These are phyloP conservation scores for Vitellaria paradoxa DNA, from an alignment of 179 eudicot species.

Conservation along the genomic window DNA sequence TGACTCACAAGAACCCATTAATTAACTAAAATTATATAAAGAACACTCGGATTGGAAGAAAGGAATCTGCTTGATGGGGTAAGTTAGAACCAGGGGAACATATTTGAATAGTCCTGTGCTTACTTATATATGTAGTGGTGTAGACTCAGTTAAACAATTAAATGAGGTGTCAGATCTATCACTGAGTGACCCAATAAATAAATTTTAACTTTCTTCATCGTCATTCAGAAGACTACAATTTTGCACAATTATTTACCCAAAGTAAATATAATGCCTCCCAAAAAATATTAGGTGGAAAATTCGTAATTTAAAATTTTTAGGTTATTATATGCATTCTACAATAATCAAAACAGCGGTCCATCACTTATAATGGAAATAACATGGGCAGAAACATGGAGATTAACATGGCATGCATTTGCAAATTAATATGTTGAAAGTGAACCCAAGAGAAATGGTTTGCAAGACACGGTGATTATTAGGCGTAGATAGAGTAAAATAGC, in stretches of 20 bases:
- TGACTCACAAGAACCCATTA: too few species aligned
- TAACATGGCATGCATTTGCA: neutral
- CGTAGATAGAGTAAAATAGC: conserved; percentile 1
- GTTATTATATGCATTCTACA: neutral
- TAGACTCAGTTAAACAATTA: too few species aligned
- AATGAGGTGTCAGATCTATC: neutral
- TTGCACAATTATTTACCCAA: neutral
- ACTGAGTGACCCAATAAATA: neutral
- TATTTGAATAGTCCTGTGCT: neutral
- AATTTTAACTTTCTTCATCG: neutral
- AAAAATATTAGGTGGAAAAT: neutral
- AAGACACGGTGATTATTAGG: neutral
- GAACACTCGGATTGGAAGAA: too few species aligned
- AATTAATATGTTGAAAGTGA: neutral
- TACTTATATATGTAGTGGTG: neutral
- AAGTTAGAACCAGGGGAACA: neutral
- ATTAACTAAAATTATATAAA: too few species aligned
- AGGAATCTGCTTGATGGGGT: too few species aligned
- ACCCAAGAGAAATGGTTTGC: neutral
- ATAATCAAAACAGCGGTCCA: neutral
- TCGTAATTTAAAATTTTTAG: neutral
- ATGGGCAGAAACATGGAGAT: neutral
- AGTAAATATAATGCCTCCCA: neutral
- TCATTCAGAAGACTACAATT: neutral
- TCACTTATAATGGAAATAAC: neutral